Evolutionary conservation across 148 eudicot species (phyloP).

Genomic region (Diospyros kaki): DNA sequence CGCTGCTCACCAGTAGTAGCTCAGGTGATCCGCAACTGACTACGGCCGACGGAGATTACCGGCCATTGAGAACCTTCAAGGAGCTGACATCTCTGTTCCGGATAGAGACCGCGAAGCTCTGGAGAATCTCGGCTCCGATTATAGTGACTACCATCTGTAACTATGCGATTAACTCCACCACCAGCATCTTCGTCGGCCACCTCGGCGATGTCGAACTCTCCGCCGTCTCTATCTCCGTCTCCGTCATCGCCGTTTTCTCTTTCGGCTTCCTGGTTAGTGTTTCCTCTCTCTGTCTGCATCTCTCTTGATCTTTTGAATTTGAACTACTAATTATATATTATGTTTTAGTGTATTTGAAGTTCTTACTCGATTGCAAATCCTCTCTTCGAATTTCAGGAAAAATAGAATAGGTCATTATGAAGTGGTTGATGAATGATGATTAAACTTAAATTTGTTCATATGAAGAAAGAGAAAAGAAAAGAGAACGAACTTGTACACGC

Average conservation of each 20-base stretch:
- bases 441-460: too few species aligned
- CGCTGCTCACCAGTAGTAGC: constrained; percentile 19
- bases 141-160: constrained; percentile 40
- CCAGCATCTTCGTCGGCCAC: constrained; percentile 64
- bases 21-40: constrained; percentile 11
- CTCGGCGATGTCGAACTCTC: constrained; percentile 60
- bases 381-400: too few species aligned
- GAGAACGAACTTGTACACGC: too few species aligned
- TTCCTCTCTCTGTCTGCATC: not conserved
- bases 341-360: too few species aligned
- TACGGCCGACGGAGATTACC: constrained; percentile 43
- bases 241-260: constrained; percentile 52
- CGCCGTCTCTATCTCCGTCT: constrained; percentile 47
- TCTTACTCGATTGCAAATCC: too few species aligned
- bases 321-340: too few species aligned
- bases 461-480: too few species aligned
- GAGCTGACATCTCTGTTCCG: constrained; percentile 37
- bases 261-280: constrained; percentile 62
- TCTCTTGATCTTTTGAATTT: too few species aligned
- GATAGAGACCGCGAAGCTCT: constrained; percentile 43
- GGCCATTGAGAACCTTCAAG: constrained; percentile 21
- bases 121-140: constrained; percentile 54
- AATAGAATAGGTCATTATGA: too few species aligned
- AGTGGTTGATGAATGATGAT: too few species aligned
- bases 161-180: constrained; percentile 38